These are phyloP conservation scores for Tardiomyces digboiensis DNA, from an alignment of 1,139 yeast genomes.

Conservation along the genomic window DNA sequence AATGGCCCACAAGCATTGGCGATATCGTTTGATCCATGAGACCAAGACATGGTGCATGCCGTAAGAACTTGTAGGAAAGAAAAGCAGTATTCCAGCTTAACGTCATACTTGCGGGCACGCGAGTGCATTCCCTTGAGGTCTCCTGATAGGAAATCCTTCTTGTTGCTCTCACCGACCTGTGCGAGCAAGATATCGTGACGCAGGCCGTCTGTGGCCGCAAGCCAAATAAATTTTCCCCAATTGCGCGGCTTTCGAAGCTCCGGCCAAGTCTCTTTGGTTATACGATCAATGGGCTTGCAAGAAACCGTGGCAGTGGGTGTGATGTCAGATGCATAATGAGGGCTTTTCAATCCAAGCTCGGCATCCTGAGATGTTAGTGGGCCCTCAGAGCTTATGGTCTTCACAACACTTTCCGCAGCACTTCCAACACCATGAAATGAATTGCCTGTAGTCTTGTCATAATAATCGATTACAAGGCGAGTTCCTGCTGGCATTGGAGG, in stretches of 20 bases:
- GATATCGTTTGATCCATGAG: constrained; percentile 77
- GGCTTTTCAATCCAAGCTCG: not conserved
- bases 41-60: constrained; percentile 74
- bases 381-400: constrained; percentile 7
- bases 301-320: constrained; percentile 1
- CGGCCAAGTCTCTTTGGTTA: constrained; percentile 5
- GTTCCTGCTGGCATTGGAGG: constrained; percentile 58
- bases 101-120: constrained; percentile 57
- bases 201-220: constrained; percentile 49
- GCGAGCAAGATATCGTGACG: constrained; percentile 49
- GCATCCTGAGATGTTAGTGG: not conserved
- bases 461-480: constrained; percentile 49
- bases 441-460: constrained; percentile 20
- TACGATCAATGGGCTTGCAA: constrained; percentile 2
- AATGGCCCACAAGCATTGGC: constrained; percentile 75
- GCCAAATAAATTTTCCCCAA: constrained; percentile 45
- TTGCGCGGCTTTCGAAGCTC: constrained; percentile 30
- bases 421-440: constrained; percentile 25
- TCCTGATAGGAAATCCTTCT: constrained; percentile 9
- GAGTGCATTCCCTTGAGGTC: constrained; percentile 44
- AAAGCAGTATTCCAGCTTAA: constrained; percentile 60
- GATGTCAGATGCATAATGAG: not conserved
- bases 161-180: constrained; percentile 30
- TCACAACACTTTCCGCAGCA: constrained; percentile 9
- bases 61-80: constrained; percentile 65